A percentile compares a stretch with the other conserved stretches of the same genome.
Conservation (phyloP, 2,329 filamentous ascomycete species). For the Talaromyces sp. region DNA sequence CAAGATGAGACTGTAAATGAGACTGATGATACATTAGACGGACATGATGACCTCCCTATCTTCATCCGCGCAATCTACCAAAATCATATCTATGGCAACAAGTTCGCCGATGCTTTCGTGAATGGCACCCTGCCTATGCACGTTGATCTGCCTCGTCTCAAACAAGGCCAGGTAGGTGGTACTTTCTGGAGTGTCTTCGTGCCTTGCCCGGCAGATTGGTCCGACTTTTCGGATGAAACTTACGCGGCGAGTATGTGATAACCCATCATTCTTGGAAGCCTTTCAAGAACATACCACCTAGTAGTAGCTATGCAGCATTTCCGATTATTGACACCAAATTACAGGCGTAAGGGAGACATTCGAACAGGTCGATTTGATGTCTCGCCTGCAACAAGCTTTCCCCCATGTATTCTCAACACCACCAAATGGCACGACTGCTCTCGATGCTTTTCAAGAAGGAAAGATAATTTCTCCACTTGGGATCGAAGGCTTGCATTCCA, state of each 20-base stretch:
- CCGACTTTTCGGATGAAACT: constrained; percentile 72
- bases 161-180: constrained; percentile 68
- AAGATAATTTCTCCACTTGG: constrained; percentile 77
- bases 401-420: constrained; percentile 56
- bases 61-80: constrained; percentile 66
- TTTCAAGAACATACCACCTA: background rate
- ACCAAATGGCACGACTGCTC: constrained; percentile 62
- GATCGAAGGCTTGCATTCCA: constrained; percentile 89
- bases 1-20: too few relatives aligned
- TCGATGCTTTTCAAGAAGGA: constrained; percentile 61
- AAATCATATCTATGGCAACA: constrained; percentile 75
- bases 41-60: constrained; percentile 85
- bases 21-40: constrained; percentile 63
- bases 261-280: too few relatives aligned
- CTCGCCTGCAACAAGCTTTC: constrained; percentile 37
- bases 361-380: constrained; percentile 42
- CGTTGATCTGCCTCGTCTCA: constrained; percentile 77
- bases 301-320: too few relatives aligned
- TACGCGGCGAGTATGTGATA: constrained; percentile 66
- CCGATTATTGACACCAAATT: background rate
- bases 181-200: constrained; percentile 93
- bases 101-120: constrained; percentile 75
- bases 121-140: constrained; percentile 69
- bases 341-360: constrained; percentile 37
- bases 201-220: constrained; percentile 71